These are phyloP conservation scores for Boletus speciosus DNA, from an alignment of 768 basidiomycete genomes.

Conservation along the genomic window DNA sequence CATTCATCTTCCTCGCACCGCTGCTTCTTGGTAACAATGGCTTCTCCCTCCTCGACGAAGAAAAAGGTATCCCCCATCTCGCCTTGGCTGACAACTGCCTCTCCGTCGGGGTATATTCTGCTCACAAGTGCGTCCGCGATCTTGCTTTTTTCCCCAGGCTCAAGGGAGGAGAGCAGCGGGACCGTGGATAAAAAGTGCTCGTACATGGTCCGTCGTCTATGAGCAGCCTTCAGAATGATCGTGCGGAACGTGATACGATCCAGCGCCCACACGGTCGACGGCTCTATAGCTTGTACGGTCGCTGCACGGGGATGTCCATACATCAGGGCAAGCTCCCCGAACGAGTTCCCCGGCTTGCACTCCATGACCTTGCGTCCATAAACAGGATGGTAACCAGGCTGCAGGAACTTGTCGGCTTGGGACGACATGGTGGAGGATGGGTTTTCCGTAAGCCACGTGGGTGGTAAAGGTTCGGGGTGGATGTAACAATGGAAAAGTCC, in stretches of 20 bases:
- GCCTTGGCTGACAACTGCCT: constrained; percentile 86
- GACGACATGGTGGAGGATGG: constrained; percentile 36
- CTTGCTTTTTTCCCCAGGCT: constrained; percentile 89
- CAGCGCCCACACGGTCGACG: constrained; percentile 87
- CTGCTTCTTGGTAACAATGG: constrained; percentile 77
- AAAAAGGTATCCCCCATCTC: constrained; percentile 98
- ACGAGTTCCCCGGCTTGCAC: constrained; percentile 80
- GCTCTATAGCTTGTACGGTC: constrained; percentile 81
- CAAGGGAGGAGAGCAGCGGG: constrained; percentile 79
- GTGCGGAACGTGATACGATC: constrained; percentile 98
- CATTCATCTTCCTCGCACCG: constrained; percentile 53
- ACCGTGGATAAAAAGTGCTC: constrained; percentile 94
- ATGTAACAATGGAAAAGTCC: constrained; percentile 85
- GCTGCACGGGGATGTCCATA: constrained; percentile 96
- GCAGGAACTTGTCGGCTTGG: constrained; percentile 53
- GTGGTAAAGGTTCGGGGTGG: constrained; percentile 61
- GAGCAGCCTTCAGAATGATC: constrained; percentile 91
- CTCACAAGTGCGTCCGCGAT: constrained; percentile 94
- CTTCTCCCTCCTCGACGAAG: constrained; percentile 94
- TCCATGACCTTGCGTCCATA: constrained; percentile 82
- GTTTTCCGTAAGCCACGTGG: constrained; percentile 50
- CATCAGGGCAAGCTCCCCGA: constrained; percentile 97
- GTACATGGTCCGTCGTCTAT: constrained; percentile 90
- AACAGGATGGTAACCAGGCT: constrained; percentile 62
- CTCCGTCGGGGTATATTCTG: constrained; percentile 74